phyloP scores from a whole-genome alignment of 2,329 filamentous ascomycete species.

The Trichoderma sp. region DNA sequence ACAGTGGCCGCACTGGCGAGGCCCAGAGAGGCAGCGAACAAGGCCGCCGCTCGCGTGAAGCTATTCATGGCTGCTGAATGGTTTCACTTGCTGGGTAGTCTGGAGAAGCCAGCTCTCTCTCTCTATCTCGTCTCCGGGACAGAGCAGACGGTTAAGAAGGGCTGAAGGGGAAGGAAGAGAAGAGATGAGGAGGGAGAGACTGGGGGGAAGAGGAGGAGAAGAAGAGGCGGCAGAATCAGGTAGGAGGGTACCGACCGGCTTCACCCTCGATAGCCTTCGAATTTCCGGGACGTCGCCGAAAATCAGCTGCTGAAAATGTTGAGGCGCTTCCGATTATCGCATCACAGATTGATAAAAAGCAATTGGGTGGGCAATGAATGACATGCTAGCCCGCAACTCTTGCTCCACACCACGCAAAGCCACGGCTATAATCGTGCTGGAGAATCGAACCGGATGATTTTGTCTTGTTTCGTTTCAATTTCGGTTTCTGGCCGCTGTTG shows the following conservation, averaged over 20 bases:
- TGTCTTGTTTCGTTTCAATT: background rate
- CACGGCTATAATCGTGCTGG: background rate
- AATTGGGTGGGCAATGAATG: background rate
- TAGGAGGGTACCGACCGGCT: background rate
- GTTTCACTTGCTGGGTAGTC: background rate
- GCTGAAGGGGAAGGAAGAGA: background rate
- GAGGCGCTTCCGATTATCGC: slow-evolving; percentile 16
- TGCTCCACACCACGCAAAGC: background rate
- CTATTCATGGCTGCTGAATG: slow-evolving; percentile 21
- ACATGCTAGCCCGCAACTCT: background rate
- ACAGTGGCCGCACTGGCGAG: slow-evolving; percentile 41
- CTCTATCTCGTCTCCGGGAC: background rate
- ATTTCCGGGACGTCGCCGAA: background rate
- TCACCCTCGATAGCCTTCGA: background rate
- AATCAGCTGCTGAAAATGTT: background rate
- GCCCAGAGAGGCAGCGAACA: slow-evolving; percentile 23
- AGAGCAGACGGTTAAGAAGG: background rate
- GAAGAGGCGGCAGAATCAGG: background rate
- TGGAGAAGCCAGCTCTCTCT: slow-evolving; percentile 3
- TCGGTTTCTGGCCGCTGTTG: background rate
- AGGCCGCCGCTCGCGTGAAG: slow-evolving; percentile 20
- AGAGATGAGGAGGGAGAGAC: background rate
- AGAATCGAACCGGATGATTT: background rate
- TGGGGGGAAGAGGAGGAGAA: background rate
- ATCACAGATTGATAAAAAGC: slow-evolving; percentile 17